A percentile compares a stretch with the other conserved stretches of the same genome.
Conservation (phyloP, 257 asterid species). For the Capsicum chinense region DNA sequence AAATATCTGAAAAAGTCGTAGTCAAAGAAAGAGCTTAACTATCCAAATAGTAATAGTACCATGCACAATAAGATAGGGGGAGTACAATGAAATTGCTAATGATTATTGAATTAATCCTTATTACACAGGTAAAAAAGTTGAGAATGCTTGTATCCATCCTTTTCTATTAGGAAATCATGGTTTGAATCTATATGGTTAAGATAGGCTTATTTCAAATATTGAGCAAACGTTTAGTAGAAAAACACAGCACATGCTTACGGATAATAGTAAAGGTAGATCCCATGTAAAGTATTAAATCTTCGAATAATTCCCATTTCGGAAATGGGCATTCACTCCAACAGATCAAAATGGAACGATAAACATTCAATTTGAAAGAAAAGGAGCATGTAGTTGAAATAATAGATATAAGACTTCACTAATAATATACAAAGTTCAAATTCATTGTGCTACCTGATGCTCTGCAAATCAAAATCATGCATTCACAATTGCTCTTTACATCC, state of each 20-base stretch:
- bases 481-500: conserved; percentile 19
- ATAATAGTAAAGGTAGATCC: conserved; percentile 21
- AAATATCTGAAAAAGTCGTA: background rate
- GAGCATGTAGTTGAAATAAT: conserved; percentile 6
- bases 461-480: conserved; percentile 24
- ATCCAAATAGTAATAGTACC: background rate
- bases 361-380: background rate
- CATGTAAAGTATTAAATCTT: conserved; percentile 2
- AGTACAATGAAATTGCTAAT: background rate
- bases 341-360: background rate
- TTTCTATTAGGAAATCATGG: background rate
- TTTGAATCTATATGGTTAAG: background rate
- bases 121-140: background rate
- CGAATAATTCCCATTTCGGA: background rate
- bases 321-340: conserved; percentile 15
- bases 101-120: background rate
- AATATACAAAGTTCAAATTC: background rate
- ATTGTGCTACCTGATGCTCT: conserved; percentile 19
- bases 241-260: conserved; percentile 8
- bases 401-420: background rate
- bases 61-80: background rate
- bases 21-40: conserved; percentile 4
- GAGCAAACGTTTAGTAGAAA: conserved; percentile 15
- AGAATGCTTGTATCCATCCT: background rate
- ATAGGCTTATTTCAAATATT: conserved; percentile 7